Base-by-base conservation (phyloP, 2,329 filamentous ascomycete genomes). In the Pseudogymnoascus sp. region DNA sequence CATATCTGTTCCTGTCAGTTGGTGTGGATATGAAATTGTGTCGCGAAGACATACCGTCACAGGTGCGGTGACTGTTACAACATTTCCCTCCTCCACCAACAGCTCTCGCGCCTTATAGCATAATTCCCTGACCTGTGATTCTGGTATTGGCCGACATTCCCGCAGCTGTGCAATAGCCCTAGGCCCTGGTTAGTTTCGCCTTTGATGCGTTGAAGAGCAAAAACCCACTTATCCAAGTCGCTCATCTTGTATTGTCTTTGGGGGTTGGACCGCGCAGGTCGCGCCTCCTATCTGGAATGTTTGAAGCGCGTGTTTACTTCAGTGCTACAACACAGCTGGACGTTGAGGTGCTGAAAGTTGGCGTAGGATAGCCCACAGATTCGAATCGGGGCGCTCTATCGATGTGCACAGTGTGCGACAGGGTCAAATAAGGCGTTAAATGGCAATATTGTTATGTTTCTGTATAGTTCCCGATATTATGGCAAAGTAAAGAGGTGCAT, bases 91-190 rank as follows among this genome's bases (percentile, higher is more conserved):
- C 77, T 97, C 95, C 66, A 99, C 96, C 68, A 99, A 80, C 62
- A 99, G 84, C 79, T 99, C 95, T 67, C 95, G 86, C 61, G 95
- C 95, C 75, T 97, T 97, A 82, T 97, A 93, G 78, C 95, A 97
- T 70, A 99, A 84, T 78, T 99, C 93, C 74, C 93, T 89, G 66
- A 99, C 96, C 79, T 97, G 91, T 42, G 88, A 83, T 80, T 99
- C 95, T 66, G 95, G 93, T 70, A 99, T 99, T 63, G 93, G 93
- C 66, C 93, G 90, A 78, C 95, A 99, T 74, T 92, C 90, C 80
- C 95, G 91, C 73, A 99, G 83, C 78, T 97, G 93, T 75, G 91
- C 89, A 74, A 99, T 99, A 65, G 93, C 93, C 78, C 93, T 97
- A 68, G 18, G 60, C 37, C 21, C 21, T 59, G 63, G 62, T 64